These are phyloP conservation scores for Serendipita vermifera DNA, from an alignment of 768 basidiomycete genomes.

Conservation along the genomic window DNA sequence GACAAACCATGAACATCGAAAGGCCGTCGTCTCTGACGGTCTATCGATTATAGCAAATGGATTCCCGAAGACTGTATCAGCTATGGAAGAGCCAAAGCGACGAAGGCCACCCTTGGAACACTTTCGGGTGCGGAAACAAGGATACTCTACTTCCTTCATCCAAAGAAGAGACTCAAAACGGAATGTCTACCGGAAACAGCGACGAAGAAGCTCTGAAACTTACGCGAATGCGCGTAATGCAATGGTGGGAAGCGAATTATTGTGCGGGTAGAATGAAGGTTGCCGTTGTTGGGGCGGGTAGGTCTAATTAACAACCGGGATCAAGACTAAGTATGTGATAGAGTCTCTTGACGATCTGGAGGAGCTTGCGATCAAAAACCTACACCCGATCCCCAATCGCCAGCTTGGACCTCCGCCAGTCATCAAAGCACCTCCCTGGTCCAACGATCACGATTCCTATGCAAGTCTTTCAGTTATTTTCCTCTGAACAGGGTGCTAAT, in stretches of 20 bases:
- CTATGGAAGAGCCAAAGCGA: slow-evolving; percentile 29
- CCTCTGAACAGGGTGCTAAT: no score
- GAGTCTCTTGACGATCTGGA: slow-evolving; percentile 18
- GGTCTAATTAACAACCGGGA: not conserved
- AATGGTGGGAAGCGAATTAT: slow-evolving; percentile 20
- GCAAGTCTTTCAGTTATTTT: no score
- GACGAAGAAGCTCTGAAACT: slow-evolving; percentile 11
- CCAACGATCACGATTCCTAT: not conserved
- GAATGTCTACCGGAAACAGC: no score
- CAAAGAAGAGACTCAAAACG: slow-evolving; percentile 9
- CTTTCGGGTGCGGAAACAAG: slow-evolving; percentile 29
- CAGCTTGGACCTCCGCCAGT: slow-evolving; percentile 12
- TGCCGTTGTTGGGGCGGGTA: slow-evolving; percentile 19
- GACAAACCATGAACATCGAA: not conserved
- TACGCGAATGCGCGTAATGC: slow-evolving; percentile 12
- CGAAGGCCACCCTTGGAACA: slow-evolving; percentile 25
- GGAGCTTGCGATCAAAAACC: slow-evolving; percentile 15
- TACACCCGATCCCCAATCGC: slow-evolving; percentile 19
- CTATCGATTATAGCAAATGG: slow-evolving; percentile 20
- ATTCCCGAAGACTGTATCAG: slow-evolving; percentile 35
- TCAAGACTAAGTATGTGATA: not conserved
- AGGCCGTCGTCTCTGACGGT: not conserved
- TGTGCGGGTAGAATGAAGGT: slow-evolving; percentile 20
- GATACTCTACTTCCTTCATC: slow-evolving; percentile 24
- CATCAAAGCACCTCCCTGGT: slow-evolving; percentile 11